Evolutionary conservation across 495 filamentous ascomycete species (phyloP).

Genomic region (Immersiella caudata): DNA sequence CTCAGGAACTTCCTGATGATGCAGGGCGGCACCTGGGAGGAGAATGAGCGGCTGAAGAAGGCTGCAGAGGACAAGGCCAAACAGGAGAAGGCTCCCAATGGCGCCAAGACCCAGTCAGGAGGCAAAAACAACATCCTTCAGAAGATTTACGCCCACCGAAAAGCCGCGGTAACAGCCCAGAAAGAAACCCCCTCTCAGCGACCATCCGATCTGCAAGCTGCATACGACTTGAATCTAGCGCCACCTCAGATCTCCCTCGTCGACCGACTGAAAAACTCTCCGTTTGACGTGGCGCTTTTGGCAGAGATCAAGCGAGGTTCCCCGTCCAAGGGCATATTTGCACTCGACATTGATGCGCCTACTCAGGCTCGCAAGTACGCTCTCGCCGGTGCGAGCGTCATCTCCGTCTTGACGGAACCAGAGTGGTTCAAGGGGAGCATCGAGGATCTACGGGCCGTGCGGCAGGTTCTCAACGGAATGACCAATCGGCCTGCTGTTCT

Average conservation of each 20-base stretch:
- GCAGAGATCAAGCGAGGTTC: constrained; percentile 97
- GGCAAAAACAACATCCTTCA: constrained; percentile 85
- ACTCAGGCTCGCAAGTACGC: constrained; percentile 91
- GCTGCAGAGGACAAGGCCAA: constrained; percentile 27
- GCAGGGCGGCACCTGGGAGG: constrained; percentile 86
- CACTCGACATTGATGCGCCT: constrained; percentile 81
- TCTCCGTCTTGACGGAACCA: constrained; percentile 96
- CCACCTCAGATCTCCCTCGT: constrained; percentile 86
- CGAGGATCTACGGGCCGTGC: constrained; percentile 86
- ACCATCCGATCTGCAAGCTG: constrained; percentile 81
- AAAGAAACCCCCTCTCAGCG: constrained; percentile 84
- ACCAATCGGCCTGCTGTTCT: constrained; percentile 88
- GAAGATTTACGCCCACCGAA: constrained; percentile 86
- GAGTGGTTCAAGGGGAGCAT: constrained; percentile 99
- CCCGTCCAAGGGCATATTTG: constrained; percentile 94
- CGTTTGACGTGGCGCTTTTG: constrained; percentile 83
- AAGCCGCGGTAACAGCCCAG: constrained; percentile 74
- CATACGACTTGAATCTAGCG: constrained; percentile 79
- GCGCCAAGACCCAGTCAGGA: constrained; percentile 33
- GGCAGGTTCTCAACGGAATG: constrained; percentile 85
- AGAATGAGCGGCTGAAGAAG: constrained; percentile 63
- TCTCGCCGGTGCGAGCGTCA: constrained; percentile 89
- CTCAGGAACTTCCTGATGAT: constrained; percentile 88
- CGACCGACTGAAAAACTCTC: constrained; percentile 74
- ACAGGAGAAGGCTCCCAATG: constrained; percentile 19